phyloP scores from a whole-genome alignment of 352 stramenopile genomes.

The Pythium guiyangense region DNA sequence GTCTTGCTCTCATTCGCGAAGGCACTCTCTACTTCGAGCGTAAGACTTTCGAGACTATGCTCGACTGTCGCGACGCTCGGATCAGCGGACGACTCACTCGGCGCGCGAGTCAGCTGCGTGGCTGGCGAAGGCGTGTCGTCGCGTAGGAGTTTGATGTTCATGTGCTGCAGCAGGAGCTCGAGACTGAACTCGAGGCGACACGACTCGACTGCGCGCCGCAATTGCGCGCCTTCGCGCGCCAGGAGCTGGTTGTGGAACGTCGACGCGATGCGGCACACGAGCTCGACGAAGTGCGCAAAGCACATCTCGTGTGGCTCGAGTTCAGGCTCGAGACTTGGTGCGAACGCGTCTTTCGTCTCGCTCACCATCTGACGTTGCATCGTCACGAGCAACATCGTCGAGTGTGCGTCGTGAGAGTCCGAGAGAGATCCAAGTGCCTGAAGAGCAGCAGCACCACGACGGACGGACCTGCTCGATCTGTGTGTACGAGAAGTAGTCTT shows the following conservation, averaged over 20 bases:
- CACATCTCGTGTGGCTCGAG: conserved; percentile 17
- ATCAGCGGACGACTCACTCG: not conserved
- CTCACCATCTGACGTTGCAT: conserved; percentile 9
- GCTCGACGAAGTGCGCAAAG: conserved; percentile 66
- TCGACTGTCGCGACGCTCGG: not conserved
- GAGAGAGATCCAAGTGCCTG: not conserved
- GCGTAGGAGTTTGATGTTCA: conserved; percentile 37
- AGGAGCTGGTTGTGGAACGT: conserved; percentile 44
- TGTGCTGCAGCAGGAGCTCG: conserved; percentile 50
- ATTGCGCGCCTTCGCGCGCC: conserved; percentile 39
- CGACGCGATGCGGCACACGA: conserved; percentile 56
- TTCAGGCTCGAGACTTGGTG: conserved; percentile 4
- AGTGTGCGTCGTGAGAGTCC: not conserved
- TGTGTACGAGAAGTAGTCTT: conserved; percentile 57
- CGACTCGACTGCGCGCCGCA: conserved; percentile 46
- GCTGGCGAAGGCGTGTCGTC: conserved; percentile 1
- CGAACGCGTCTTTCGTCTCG: conserved; percentile 13
- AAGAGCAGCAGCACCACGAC: conserved; percentile 12
- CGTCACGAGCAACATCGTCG: not conserved
- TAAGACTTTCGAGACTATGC: conserved; percentile 4
- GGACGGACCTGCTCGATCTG: conserved; percentile 27
- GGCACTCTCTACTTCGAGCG: conserved; percentile 7
- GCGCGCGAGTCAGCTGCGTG: not conserved
- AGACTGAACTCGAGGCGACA: conserved; percentile 64
- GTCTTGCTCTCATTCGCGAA: conserved; percentile 12